A percentile compares a stretch with the other conserved stretches of the same genome.
These are phyloP conservation scores for Leishmania major DNA, from an alignment of 208 protist genomes.

Conservation along the genomic window DNA sequence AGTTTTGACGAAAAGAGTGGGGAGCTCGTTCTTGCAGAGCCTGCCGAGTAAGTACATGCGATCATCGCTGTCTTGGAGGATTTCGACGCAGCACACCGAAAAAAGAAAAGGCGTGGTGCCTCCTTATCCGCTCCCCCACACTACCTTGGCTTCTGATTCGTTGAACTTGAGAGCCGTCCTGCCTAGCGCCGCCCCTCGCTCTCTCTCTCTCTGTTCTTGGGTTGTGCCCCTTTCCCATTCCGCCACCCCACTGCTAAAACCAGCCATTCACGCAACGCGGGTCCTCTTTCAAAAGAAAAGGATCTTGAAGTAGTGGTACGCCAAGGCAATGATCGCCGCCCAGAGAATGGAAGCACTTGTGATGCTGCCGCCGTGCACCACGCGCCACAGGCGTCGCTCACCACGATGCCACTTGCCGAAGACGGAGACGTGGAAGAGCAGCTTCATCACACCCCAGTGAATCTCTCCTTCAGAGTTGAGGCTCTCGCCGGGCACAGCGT, in stretches of 20 bases:
- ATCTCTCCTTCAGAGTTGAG: slow-evolving; percentile 51
- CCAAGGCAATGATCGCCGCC: slow-evolving; percentile 35
- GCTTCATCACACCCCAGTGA: slow-evolving; percentile 92
- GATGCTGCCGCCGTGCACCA: slow-evolving; percentile 56
- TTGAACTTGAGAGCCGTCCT: neutral
- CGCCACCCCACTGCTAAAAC: neutral
- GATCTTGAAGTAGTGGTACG: slow-evolving; percentile 96
- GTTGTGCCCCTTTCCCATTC: neutral
- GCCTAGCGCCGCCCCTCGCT: neutral
- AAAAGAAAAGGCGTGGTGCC: neutral
- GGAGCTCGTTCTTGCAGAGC: neutral
- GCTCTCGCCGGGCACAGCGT: slow-evolving; percentile 8
- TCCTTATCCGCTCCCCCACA: neutral
- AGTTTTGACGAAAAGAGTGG: neutral
- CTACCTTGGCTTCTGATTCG: neutral
- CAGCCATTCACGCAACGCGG: neutral
- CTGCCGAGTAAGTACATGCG: neutral
- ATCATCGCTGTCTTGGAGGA: neutral
- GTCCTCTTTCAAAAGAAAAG: slow-evolving; percentile 36
- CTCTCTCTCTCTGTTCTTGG: neutral
- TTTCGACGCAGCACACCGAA: neutral
- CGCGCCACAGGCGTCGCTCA: slow-evolving; percentile 38
- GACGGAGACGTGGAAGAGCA: slow-evolving; percentile 98
- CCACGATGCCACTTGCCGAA: slow-evolving; percentile 78
- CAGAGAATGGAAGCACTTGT: slow-evolving; percentile 39